phyloP scores from a whole-genome alignment of 2,329 filamentous ascomycete species.

The Didymella glomerata region DNA sequence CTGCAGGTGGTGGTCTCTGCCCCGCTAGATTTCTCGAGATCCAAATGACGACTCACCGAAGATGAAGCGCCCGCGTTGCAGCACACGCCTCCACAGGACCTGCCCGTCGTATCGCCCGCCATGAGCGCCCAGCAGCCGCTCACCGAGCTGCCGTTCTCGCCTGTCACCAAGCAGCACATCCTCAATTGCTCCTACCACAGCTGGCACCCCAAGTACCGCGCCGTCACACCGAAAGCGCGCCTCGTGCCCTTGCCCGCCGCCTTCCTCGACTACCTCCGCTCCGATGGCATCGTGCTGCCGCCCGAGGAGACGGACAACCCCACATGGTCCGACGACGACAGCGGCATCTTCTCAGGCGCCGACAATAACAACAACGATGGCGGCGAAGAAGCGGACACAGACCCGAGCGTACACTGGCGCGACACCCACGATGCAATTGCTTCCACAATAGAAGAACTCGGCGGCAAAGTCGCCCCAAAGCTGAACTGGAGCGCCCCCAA shows the following conservation, averaged over 20 bases:
- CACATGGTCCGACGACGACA: constrained; percentile 60
- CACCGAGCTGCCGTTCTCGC: constrained; percentile 73
- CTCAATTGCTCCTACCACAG: constrained; percentile 92
- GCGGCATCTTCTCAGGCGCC: constrained; percentile 60
- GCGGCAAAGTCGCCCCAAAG: constrained; percentile 88
- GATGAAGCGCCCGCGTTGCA: constrained; percentile 29
- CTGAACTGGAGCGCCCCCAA: constrained; percentile 98
- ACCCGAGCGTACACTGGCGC: constrained; percentile 69
- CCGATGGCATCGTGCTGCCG: constrained; percentile 90
- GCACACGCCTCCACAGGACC: background rate
- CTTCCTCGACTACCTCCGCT: constrained; percentile 86
- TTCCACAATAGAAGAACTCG: constrained; percentile 78
- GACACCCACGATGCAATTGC: constrained; percentile 81
- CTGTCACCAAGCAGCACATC: constrained; percentile 85
- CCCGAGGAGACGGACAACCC: constrained; percentile 65
- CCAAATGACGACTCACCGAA: constrained; percentile 35
- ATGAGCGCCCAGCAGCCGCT: constrained; percentile 35
- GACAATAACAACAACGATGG: constrained; percentile 53
- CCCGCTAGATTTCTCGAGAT: constrained; percentile 38
- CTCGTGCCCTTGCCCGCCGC: constrained; percentile 78
- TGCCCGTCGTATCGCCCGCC: constrained; percentile 26
- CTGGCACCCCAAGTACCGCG: constrained; percentile 88
- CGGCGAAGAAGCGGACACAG: constrained; percentile 59
- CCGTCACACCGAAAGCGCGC: constrained; percentile 83
- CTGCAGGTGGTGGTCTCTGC: constrained; percentile 20